Percentiles rank a stretch among this genome's conserved stretches.
Evolutionary conservation across 352 stramenopile species (phyloP).

Genomic region (Globisporangium okanoganense): DNA sequence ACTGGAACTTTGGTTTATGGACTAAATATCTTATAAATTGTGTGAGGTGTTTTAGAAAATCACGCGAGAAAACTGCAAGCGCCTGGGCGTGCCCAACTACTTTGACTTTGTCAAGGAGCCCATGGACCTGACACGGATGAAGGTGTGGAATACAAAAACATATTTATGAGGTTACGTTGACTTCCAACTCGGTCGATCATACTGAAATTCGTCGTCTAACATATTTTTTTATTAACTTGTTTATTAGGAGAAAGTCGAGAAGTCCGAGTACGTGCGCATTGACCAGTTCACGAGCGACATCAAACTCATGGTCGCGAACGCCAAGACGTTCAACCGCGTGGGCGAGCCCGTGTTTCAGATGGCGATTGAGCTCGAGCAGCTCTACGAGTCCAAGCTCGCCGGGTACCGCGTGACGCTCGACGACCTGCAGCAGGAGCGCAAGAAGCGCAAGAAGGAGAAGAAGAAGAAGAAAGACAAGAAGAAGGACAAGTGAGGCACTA

Average conservation of each 20-base stretch:
- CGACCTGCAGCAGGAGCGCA: constrained; percentile 71
- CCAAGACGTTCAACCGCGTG: constrained; percentile 82
- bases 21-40: background rate
- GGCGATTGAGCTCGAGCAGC: constrained; percentile 73
- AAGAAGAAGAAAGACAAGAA: constrained; percentile 90
- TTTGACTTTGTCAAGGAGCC: constrained; percentile 81
- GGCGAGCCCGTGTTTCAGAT: constrained; percentile 82
- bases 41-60: constrained; percentile 47
- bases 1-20: background rate
- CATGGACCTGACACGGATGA: constrained; percentile 84
- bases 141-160: constrained; percentile 25
- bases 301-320: constrained; percentile 78
- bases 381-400: constrained; percentile 68
- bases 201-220: background rate
- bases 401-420: constrained; percentile 72
- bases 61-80: constrained; percentile 83
- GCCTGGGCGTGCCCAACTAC: constrained; percentile 77
- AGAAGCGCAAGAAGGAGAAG: constrained; percentile 88
- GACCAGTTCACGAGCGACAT: constrained; percentile 76
- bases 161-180: too few species aligned
- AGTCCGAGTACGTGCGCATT: constrained; percentile 67
- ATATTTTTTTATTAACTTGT: background rate
- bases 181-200: too few species aligned
- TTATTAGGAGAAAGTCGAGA: constrained; percentile 60
- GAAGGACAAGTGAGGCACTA: constrained; percentile 63